These are phyloP conservation scores for Baudoinia panamericana DNA, from an alignment of 495 filamentous ascomycete species.

Conservation along the genomic window DNA sequence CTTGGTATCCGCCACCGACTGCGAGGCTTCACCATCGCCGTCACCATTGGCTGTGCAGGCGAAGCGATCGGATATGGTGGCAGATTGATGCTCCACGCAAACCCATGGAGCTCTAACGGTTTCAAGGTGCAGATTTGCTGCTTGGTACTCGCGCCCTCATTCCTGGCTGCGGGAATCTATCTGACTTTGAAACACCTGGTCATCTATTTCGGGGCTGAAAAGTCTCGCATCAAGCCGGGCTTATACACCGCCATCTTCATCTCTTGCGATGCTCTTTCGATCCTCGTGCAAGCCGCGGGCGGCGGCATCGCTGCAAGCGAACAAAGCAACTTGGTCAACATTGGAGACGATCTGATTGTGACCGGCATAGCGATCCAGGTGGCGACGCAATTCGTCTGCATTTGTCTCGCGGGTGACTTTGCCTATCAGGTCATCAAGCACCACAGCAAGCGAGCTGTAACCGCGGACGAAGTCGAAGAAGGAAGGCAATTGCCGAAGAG, in stretches of 20 bases:
- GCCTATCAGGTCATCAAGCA: slow-evolving; percentile 15
- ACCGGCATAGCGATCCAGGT: slow-evolving; percentile 30
- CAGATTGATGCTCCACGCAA: slow-evolving; percentile 13
- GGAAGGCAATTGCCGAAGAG: slow-evolving; percentile 2
- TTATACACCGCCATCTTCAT: slow-evolving; percentile 44
- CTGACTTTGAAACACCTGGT: slow-evolving; percentile 38
- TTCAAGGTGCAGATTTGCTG: slow-evolving; percentile 34
- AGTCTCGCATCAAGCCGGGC: slow-evolving; percentile 40
- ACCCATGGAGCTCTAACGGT: slow-evolving; percentile 15
- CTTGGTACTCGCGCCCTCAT: slow-evolving; percentile 44
- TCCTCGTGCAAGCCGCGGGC: slow-evolving; percentile 40
- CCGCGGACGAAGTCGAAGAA: slow-evolving; percentile 1
- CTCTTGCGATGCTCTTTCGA: slow-evolving; percentile 37
- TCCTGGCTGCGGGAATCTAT: slow-evolving; percentile 47
- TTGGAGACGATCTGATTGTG: slow-evolving; percentile 25
- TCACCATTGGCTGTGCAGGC: slow-evolving; percentile 11
- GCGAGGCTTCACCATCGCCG: slow-evolving; percentile 14
- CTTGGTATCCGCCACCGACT: slow-evolving; percentile 13
- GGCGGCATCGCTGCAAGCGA: slow-evolving; percentile 30
- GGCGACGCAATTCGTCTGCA: slow-evolving; percentile 26
- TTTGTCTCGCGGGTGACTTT: slow-evolving; percentile 24
- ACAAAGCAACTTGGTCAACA: slow-evolving; percentile 11
- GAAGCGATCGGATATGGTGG: slow-evolving; percentile 21
- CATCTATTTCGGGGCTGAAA: slow-evolving; percentile 33
- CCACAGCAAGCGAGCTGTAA: neutral